Conservation (phyloP, 495 filamentous ascomycete genomes). For the Amphirosellinia nigrospora region DNA sequence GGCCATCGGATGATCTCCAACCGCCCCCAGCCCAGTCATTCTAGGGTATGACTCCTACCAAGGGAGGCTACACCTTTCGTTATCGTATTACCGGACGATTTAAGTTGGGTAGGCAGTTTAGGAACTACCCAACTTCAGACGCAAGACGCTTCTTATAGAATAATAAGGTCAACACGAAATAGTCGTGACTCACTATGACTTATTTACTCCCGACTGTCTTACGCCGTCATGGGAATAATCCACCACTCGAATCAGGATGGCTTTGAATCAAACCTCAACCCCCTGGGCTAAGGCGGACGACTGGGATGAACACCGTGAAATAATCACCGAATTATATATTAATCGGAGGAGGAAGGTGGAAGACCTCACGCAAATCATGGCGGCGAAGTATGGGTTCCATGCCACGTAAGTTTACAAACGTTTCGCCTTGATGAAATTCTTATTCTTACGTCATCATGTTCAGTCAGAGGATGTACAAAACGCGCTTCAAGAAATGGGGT, state of each 20-base stretch:
- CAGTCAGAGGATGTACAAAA: slow-evolving; percentile 11
- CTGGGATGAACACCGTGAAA: slow-evolving; percentile 2
- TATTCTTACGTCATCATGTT: neutral
- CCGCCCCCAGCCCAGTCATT: neutral
- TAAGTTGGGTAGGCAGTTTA: neutral
- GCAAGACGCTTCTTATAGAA: neutral
- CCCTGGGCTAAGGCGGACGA: slow-evolving; percentile 2
- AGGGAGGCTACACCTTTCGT: neutral
- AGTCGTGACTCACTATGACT: neutral
- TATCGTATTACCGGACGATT: neutral
- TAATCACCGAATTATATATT: slow-evolving; percentile 6
- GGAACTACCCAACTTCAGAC: neutral
- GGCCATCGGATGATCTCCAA: neutral
- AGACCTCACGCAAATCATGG: neutral
- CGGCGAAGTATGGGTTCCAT: neutral
- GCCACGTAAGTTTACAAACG: slow-evolving; percentile 2
- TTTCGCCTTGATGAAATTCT: neutral
- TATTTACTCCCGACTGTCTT: too few relatives aligned
- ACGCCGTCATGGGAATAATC: neutral
- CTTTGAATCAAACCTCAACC: neutral
- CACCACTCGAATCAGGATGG: neutral
- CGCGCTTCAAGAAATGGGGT: slow-evolving; percentile 16
- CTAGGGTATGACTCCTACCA: neutral
- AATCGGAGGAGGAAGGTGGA: neutral
- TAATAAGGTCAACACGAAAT: neutral